Percentiles rank a stretch among this genome's conserved stretches.
phyloP scores from a whole-genome alignment of 805 yeast genomes.

The Starmerella riodocensis region DNA sequence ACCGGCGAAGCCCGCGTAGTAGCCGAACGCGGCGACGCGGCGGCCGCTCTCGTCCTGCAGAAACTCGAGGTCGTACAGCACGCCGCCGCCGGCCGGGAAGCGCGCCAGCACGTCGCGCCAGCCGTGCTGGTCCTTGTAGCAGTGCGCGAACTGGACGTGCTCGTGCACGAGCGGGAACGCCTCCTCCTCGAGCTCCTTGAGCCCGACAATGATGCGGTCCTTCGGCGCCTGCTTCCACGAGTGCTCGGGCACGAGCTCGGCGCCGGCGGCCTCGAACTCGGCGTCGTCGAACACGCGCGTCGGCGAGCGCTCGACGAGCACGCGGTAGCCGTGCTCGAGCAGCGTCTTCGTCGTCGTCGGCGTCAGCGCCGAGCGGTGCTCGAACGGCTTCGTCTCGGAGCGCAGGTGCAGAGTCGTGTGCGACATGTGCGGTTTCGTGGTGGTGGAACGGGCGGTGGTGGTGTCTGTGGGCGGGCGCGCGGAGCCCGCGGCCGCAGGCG shows the following conservation, averaged over 20 bases:
- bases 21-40: slow-evolving; percentile 99
- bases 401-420: slow-evolving; percentile 59
- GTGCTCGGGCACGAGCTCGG: slow-evolving; percentile 78
- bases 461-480: too few relatives aligned
- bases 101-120: slow-evolving; percentile 85
- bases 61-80: slow-evolving; percentile 85
- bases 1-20: slow-evolving; percentile 99
- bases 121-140: slow-evolving; percentile 94
- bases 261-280: slow-evolving; percentile 72
- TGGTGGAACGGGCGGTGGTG: not conserved
- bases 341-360: slow-evolving; percentile 79
- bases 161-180: slow-evolving; percentile 89
- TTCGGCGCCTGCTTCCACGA: slow-evolving; percentile 88
- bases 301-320: slow-evolving; percentile 75
- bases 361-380: slow-evolving; percentile 93
- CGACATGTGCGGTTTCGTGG: not conserved
- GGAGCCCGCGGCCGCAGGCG: too few relatives aligned
- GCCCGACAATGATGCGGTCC: slow-evolving; percentile 80
- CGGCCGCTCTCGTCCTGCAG: slow-evolving; percentile 88
- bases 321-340: slow-evolving; percentile 59
- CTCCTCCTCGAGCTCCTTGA: slow-evolving; percentile 89
- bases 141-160: slow-evolving; percentile 97
- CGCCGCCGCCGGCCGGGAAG: slow-evolving; percentile 85
- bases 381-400: slow-evolving; percentile 94
- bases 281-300: slow-evolving; percentile 66